These are phyloP conservation scores for Elsinoe australis DNA, from an alignment of 2,329 filamentous ascomycete genomes.

Conservation along the genomic window DNA sequence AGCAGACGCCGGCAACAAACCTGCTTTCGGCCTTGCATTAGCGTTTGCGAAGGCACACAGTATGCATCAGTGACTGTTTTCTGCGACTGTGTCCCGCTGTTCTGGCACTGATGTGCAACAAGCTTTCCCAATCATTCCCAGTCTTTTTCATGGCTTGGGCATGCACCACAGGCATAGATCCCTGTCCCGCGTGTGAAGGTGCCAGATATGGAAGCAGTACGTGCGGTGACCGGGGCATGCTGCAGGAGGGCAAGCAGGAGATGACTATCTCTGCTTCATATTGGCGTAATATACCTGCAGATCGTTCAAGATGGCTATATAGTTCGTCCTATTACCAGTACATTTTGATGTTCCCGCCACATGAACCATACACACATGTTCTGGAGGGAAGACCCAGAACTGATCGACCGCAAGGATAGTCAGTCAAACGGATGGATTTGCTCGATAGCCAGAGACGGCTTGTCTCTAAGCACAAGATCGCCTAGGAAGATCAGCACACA, in stretches of 20 bases:
- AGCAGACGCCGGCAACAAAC: background rate
- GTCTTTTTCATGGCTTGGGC: conserved; percentile 3
- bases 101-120: background rate
- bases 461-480: background rate
- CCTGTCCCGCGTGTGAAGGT: conserved; percentile 4
- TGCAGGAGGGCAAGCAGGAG: conserved; percentile 12
- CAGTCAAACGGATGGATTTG: background rate
- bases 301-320: no score
- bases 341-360: background rate
- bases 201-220: background rate
- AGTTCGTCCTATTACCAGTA: no score
- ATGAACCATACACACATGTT: no score
- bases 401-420: background rate
- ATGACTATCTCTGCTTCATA: conserved; percentile 5
- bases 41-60: background rate
- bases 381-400: background rate
- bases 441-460: background rate
- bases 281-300: no score
- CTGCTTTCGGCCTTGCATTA: background rate
- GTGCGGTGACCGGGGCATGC: background rate
- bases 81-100: background rate
- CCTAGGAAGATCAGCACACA: background rate
- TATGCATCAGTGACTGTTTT: background rate
- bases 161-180: background rate
- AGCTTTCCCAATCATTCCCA: conserved; percentile 15